Evolutionary conservation across 768 basidiomycete genomes (phyloP).

Genomic region (Symmetrospora coprosmae): DNA sequence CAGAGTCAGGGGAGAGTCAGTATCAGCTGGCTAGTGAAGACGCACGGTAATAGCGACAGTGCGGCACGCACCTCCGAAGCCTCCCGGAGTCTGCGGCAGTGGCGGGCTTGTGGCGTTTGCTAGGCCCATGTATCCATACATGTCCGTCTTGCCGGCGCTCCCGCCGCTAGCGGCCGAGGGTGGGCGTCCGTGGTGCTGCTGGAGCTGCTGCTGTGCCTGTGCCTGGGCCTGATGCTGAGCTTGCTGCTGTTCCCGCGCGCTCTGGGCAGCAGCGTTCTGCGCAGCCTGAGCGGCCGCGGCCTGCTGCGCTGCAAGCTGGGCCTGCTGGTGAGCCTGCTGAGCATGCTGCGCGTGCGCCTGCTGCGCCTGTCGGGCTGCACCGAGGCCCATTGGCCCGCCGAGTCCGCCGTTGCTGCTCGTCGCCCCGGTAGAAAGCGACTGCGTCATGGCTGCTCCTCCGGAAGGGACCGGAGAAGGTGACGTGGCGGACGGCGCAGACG

Average conservation of each 20-base stretch:
- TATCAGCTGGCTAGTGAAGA: not conserved
- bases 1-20: not conserved
- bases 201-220: not conserved
- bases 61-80: not conserved
- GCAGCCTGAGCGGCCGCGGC: not conserved
- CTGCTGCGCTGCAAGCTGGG: not conserved
- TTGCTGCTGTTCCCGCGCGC: not conserved
- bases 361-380: constrained; percentile 14
- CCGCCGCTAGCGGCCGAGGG: not conserved
- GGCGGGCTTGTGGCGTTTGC: constrained; percentile 12
- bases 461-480: not conserved
- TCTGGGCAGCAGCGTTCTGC: not conserved
- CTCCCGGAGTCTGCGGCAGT: not conserved
- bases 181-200: not conserved
- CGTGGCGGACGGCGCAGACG: not conserved
- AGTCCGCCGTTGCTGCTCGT: not conserved
- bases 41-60: no score
- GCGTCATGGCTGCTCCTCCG: not conserved
- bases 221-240: not conserved
- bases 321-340: constrained; percentile 15
- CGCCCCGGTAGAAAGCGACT: not conserved
- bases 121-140: not conserved
- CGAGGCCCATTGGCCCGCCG: constrained; percentile 4
- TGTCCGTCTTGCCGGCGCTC: not conserved
- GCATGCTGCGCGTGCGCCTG: constrained; percentile 16